Base-by-base conservation (phyloP, 2,329 filamentous ascomycete species). In the Aspergillus ruber region DNA sequence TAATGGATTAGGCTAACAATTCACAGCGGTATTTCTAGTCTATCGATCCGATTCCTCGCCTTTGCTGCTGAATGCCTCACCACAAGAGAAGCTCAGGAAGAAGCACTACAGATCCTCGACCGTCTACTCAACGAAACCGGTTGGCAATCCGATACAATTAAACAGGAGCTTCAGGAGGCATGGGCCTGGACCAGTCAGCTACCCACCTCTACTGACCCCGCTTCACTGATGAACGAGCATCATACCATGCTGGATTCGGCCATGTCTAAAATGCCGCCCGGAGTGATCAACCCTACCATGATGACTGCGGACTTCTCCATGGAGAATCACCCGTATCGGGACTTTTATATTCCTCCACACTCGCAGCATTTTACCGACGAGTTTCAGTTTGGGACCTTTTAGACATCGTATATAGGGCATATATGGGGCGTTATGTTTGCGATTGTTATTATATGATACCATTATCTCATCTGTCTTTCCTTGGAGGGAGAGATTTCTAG, bases 301-400 rank as follows among this genome's bases (percentile, higher is more conserved):
- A 81, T 80, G 20, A 76, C 76, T 20, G 87, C 86, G 1, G 86
- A 93, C 61, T 93, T 93, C 64, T 84, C 77, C 20, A 74, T 85
- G 56, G 84, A 86, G 3, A 84, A 88, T 54, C 87, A 90, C 67
- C 88, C 89, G 1, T 94, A 93, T 61, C 84, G 88, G 61, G 82
- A 83, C 44, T 84, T 84, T 68, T 94, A 91, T 58, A 83, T 89
- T 52, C 84, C 86, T 32, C 86, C 87, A 1, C 61, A 67, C 33
- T 86, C 87, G 1, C 61, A 67, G 55, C 75, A 70, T 51, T 59
- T 63, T 41, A 48, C 61, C 20, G 51, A 58, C 32, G 54, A 57
- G 40, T 65, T 62, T 48, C 50, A 60, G 10, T 63, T 61, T 29
- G 50, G 41, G 8, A 18, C 47, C 8, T 62, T 56, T 43, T 50